Conservation (phyloP, 1,139 yeast genomes). For the Yamadazyma kanchanaburiensis region DNA sequence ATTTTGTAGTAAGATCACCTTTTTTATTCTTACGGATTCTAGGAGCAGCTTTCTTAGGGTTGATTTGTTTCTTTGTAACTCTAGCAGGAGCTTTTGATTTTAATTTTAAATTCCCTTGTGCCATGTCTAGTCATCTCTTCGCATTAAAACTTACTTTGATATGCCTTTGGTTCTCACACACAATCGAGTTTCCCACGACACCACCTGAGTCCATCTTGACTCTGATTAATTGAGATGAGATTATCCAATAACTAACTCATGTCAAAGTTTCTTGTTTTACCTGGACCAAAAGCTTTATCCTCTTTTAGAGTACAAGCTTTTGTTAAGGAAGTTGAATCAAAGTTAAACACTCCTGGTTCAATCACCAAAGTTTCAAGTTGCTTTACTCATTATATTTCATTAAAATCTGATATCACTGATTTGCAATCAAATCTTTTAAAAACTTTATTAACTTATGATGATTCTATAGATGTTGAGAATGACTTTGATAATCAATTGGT, state of each 20-base stretch:
- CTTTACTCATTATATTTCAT: conserved; percentile 78
- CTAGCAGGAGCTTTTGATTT: conserved; percentile 47
- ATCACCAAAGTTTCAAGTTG: conserved; percentile 70
- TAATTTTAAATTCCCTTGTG: conserved; percentile 53
- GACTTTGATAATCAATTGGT: conserved; percentile 46
- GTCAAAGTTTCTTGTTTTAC: conserved; percentile 51
- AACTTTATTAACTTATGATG: conserved; percentile 72
- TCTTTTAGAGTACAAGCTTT: conserved; percentile 76
- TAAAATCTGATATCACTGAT: conserved; percentile 34
- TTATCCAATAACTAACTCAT: conserved; percentile 1
- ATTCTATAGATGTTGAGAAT: conserved; percentile 49
- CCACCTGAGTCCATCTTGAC: conserved; percentile 4
- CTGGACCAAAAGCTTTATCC: conserved; percentile 92
- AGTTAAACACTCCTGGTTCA: conserved; percentile 56
- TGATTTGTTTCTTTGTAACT: conserved; percentile 50
- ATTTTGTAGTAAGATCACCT: conserved; percentile 42
- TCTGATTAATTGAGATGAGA: conserved; percentile 5
- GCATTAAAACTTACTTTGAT: no score
- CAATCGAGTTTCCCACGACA: neutral
- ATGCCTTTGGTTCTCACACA: no score
- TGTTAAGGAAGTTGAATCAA: conserved; percentile 67
- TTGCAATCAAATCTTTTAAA: conserved; percentile 50
- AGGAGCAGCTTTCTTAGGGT: conserved; percentile 71
- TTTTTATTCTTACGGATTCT: conserved; percentile 69
- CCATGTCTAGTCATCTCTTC: no score